phyloP scores from a whole-genome alignment of 2,329 filamentous ascomycete genomes.

The Aphanoascus verrucosus region DNA sequence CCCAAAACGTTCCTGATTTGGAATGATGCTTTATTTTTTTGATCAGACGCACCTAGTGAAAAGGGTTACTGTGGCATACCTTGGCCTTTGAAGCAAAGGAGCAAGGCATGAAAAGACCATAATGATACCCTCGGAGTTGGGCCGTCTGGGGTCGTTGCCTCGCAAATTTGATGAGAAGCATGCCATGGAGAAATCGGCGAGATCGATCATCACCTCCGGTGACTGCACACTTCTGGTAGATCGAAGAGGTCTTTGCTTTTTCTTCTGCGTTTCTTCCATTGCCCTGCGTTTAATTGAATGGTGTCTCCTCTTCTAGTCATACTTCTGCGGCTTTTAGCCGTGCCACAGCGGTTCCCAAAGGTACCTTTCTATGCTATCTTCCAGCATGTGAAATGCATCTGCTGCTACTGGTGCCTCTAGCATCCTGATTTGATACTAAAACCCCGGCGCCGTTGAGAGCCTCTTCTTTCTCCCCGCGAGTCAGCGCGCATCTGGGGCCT shows the following conservation, averaged over 20 bases:
- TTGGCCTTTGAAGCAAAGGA: background rate
- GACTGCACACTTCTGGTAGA: background rate
- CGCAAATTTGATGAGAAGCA: background rate
- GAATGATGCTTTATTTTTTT: background rate
- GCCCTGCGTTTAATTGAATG: background rate
- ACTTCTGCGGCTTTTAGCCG: background rate
- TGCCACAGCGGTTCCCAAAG: background rate
- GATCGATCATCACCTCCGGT: conserved; percentile 1
- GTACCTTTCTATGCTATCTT: background rate
- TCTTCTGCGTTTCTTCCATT: background rate
- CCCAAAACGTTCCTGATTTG: background rate
- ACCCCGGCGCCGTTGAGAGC: conserved; percentile 4
- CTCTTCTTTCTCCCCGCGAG: background rate
- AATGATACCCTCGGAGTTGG: background rate
- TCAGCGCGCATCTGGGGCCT: background rate
- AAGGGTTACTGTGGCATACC: background rate
- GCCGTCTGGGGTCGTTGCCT: background rate
- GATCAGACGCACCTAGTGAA: background rate
- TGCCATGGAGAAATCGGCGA: background rate
- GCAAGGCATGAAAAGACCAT: background rate
- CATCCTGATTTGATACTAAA: conserved; percentile 5
- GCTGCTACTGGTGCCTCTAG: background rate
- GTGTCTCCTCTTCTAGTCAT: background rate
- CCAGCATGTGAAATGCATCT: conserved; percentile 1
- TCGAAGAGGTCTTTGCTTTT: background rate